Conservation (phyloP, 2,329 filamentous ascomycete species). For the Ophiostoma angusticollis region DNA sequence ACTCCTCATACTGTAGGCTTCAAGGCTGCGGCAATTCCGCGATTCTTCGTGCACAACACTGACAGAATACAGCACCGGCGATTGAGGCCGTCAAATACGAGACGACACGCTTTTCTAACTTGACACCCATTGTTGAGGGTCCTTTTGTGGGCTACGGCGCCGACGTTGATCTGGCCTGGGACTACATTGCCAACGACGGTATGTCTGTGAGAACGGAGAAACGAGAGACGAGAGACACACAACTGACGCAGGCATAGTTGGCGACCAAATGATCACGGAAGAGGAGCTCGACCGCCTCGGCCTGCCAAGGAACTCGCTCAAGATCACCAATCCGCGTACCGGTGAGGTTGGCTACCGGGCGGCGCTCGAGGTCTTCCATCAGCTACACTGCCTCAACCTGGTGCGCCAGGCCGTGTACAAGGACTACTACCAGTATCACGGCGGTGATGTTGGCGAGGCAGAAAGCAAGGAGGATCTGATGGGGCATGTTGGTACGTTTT, state of each 20-base stretch:
- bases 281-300: slow-evolving; percentile 40
- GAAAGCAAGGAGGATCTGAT: slow-evolving; percentile 28
- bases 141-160: slow-evolving; percentile 42
- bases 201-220: slow-evolving; percentile 5
- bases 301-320: slow-evolving; percentile 39
- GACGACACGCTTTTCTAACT: slow-evolving; percentile 32
- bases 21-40: too few relatives aligned
- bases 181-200: slow-evolving; percentile 36
- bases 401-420: slow-evolving; percentile 35
- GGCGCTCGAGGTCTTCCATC: slow-evolving; percentile 45
- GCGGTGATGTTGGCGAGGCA: slow-evolving; percentile 31
- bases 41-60: not conserved
- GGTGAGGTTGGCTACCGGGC: slow-evolving; percentile 47
- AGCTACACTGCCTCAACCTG: slow-evolving; percentile 38
- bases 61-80: slow-evolving; percentile 30
- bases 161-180: slow-evolving; percentile 45
- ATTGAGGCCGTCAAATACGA: slow-evolving; percentile 37
- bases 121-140: slow-evolving; percentile 32
- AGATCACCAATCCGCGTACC: slow-evolving; percentile 40
- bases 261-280: slow-evolving; percentile 46
- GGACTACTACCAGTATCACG: slow-evolving; percentile 34
- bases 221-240: not conserved
- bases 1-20: slow-evolving; percentile 27
- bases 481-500: slow-evolving; percentile 27
- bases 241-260: slow-evolving; percentile 29